A percentile compares a stretch with the other conserved stretches of the same genome.
phyloP scores from a whole-genome alignment of 2,329 filamentous ascomycete genomes.

The Septoria linicola region DNA sequence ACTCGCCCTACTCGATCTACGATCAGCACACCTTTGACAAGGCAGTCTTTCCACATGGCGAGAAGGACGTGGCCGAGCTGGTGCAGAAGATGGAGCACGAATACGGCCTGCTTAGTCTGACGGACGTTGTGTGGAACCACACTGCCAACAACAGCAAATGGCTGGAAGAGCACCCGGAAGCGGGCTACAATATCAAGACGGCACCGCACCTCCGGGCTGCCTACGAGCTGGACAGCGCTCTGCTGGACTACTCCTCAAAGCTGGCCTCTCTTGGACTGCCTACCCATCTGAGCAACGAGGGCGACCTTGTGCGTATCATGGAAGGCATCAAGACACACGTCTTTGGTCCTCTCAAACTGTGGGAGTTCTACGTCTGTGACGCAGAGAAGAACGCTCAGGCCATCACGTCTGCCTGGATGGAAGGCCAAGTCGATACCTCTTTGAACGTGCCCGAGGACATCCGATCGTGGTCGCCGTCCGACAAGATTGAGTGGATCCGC shows the following conservation, averaged over 20 bases:
- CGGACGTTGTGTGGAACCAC: conserved; percentile 97
- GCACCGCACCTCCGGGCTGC: conserved; percentile 70
- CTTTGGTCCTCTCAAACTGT: conserved; percentile 73
- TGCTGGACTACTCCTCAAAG: conserved; percentile 64
- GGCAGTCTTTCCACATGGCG: conserved; percentile 76
- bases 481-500: conserved; percentile 64
- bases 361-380: conserved; percentile 90
- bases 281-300: conserved; percentile 65
- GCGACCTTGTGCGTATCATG: conserved; percentile 80
- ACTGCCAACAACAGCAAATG: conserved; percentile 94
- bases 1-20: conserved; percentile 95
- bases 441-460: conserved; percentile 55
- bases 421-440: conserved; percentile 57
- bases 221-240: conserved; percentile 72
- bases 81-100: conserved; percentile 79
- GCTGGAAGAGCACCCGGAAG: conserved; percentile 91
- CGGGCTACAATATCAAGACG: conserved; percentile 89
- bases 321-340: conserved; percentile 78
- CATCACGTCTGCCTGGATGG: conserved; percentile 69
- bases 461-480: conserved; percentile 55
- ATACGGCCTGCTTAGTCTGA: conserved; percentile 81
- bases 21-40: conserved; percentile 88
- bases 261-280: conserved; percentile 71
- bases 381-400: conserved; percentile 69
- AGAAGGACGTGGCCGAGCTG: conserved; percentile 75